Base-by-base conservation (phyloP, 2,329 filamentous ascomycete species). In the Penicillium sp. region DNA sequence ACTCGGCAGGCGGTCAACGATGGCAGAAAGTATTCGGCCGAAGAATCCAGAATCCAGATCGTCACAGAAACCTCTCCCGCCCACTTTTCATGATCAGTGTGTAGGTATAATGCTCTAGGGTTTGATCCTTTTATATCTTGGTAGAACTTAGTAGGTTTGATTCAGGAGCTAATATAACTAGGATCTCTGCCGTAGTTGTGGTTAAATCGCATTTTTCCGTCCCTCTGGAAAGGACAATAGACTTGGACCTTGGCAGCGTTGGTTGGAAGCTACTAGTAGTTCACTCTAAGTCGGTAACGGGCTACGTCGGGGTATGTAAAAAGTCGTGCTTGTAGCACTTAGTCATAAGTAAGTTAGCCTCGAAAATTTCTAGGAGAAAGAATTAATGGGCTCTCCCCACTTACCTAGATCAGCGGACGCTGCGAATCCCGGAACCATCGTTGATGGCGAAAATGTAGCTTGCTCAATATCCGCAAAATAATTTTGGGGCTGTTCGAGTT, bases 381-480 rank as follows among this genome's bases (percentile, higher is more conserved):
- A 39, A 6, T 39, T 21, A 5, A 39, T 33, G 23, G 7, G 15
- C 13, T 42, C 7, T 25, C 3, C 1, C 21, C 7, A 53, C 61
- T 49, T 39, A 72, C 71, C 81, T 75, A 85, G 83, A 66, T 90
- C 87, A 7, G 84, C 83, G 0, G 83, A 84, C 0, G 85, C 81
- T 52, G 82, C 85, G 47, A 87, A 79, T 1, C 87, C 87, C 0
- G 86, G 86, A 0, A 88, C 84, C 69, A 89, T 76, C 59, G 83
- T 85, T 0, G 82, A 83, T 0, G 87, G 87, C 0, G 83, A 85
- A 66, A 89, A 90, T 0, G 85, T 83, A 0, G 84, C 82, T 73
- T 89, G 86, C 70, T 90, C 87, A 47, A 88, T 83, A 65, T 89
- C 86, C 41, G 81, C 76, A 63, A 88, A 87, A 73, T 87, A 89